Evolutionary conservation across 2,329 filamentous ascomycete genomes (phyloP).

Genomic region (Apiospora saccharicola): DNA sequence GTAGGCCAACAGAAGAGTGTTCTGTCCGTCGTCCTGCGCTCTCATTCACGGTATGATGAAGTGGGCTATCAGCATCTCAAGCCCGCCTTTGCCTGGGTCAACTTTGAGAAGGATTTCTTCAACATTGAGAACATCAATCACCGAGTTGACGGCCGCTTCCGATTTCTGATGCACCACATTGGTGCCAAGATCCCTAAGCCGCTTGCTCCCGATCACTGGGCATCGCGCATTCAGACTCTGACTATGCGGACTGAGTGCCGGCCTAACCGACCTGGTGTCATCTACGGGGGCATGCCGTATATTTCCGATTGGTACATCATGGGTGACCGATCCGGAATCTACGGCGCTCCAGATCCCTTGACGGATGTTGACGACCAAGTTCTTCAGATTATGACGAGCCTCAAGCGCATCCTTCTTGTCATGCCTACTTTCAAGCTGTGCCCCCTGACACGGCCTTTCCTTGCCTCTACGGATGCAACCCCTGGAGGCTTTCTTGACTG

Average conservation of each 20-base stretch:
- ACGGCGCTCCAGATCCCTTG: not conserved
- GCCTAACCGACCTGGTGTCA: not conserved
- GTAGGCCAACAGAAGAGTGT: no score
- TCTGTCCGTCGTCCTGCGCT: not conserved
- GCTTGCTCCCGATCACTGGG: not conserved
- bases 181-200: not conserved
- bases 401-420: not conserved
- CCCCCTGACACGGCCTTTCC: not conserved
- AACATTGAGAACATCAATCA: not conserved
- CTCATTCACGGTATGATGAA: not conserved
- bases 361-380: not conserved
- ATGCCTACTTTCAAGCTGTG: not conserved
- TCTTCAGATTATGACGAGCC: not conserved
- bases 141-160: not conserved
- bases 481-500: not conserved
- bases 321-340: not conserved
- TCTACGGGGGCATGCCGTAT: no score
- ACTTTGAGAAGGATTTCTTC: conserved; percentile 7
- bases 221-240: conserved; percentile 4
- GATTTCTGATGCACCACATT: conserved; percentile 5
- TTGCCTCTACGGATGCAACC: not conserved
- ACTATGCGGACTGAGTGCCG: not conserved
- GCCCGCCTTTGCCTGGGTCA: conserved; percentile 12
- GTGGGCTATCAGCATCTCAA: not conserved
- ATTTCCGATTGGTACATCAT: not conserved